Conservation (phyloP, 2,329 filamentous ascomycete genomes). For the Apiospora arundinis region DNA sequence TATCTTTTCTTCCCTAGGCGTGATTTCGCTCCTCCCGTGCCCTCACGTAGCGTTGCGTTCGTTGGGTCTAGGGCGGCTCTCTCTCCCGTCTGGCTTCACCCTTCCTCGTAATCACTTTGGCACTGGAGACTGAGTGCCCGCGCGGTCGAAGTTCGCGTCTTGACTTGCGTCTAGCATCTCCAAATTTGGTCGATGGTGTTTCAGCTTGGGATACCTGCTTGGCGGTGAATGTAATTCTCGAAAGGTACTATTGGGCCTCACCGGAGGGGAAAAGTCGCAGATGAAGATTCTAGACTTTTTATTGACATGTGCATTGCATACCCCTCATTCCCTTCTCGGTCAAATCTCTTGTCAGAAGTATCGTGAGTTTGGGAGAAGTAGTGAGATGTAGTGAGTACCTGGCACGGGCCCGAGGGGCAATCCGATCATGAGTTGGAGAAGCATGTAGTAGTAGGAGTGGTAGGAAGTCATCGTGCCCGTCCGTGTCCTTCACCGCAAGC, state of each 20-base stretch:
- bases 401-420: constrained; percentile 6
- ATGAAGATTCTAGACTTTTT: constrained; percentile 10
- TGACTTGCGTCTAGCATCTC: constrained; percentile 18
- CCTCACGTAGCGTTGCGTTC: background rate
- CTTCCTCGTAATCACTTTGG: background rate
- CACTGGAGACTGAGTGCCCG: background rate
- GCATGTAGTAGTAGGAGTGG: background rate
- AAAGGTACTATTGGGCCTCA: background rate
- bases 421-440: background rate
- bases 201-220: constrained; percentile 7
- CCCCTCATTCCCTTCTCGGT: constrained; percentile 8
- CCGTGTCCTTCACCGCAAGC: constrained; percentile 16
- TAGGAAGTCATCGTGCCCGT: constrained; percentile 12
- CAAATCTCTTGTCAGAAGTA: background rate
- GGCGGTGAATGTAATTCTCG: constrained; percentile 2
- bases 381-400: constrained; percentile 14
- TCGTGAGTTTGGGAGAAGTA: background rate
- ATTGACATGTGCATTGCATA: background rate
- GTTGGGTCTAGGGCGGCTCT: background rate
- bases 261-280: background rate
- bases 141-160: background rate
- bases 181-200: constrained; percentile 2
- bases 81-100: constrained; percentile 1
- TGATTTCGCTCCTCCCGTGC: background rate
- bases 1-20: background rate